A percentile compares a stretch with the other conserved stretches of the same genome.
Evolutionary conservation across 2,329 filamentous ascomycete species (phyloP).

Genomic region (Epichloe typhina): DNA sequence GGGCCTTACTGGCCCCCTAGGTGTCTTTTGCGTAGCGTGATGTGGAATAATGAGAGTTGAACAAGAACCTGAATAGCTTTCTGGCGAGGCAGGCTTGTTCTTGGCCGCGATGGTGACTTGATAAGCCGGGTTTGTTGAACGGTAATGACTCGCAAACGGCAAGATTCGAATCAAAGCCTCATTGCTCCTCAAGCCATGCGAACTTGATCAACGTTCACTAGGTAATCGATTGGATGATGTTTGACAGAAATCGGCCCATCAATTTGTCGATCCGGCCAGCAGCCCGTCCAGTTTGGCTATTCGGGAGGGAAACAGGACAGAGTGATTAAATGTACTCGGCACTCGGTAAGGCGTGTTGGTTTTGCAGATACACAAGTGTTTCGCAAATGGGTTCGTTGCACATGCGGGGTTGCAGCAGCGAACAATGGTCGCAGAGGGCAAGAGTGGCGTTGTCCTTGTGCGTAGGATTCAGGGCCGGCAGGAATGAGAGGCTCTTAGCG

Average conservation of each 20-base stretch:
- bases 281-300: not conserved
- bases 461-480: not conserved
- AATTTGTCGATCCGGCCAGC: not conserved
- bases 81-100: not conserved
- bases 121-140: not conserved
- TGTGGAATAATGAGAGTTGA: not conserved
- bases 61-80: not conserved
- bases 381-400: not conserved
- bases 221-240: not conserved
- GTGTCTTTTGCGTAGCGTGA: not conserved
- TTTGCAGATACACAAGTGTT: not conserved
- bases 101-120: not conserved
- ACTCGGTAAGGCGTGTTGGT: not conserved
- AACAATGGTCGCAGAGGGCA: not conserved
- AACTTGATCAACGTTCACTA: not conserved
- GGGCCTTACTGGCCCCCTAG: not conserved
- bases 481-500: not conserved
- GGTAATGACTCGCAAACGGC: not conserved
- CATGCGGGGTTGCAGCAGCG: not conserved
- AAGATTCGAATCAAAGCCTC: not conserved
- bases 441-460: not conserved
- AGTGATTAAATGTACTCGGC: too few relatives aligned
- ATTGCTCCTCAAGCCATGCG: not conserved
- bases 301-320: too few relatives aligned
- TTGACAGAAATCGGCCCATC: not conserved